Percentiles rank a stretch among this genome's conserved stretches.
phyloP scores from a whole-genome alignment of 2,329 filamentous ascomycete genomes.

The Lecanosticta acicola region DNA sequence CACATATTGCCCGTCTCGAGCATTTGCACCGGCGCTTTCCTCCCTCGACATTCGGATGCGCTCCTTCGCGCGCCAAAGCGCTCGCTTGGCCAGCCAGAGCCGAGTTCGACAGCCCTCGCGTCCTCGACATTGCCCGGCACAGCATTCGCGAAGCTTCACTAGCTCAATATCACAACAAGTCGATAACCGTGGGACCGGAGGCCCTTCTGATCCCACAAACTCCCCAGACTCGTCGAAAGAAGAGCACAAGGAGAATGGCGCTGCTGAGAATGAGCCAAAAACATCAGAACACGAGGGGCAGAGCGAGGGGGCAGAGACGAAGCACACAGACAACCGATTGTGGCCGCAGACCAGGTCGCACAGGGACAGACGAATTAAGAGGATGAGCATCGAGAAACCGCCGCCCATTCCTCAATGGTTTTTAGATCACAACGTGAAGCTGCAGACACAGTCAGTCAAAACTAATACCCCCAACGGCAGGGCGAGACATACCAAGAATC shows the following conservation, averaged over 20 bases:
- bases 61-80: constrained; percentile 29
- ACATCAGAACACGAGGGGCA: neutral
- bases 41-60: constrained; percentile 21
- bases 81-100: constrained; percentile 25
- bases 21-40: neutral
- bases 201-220: constrained; percentile 16
- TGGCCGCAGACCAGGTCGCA: constrained; percentile 6
- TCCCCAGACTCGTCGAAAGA: constrained; percentile 7
- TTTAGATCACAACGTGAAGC: constrained; percentile 32
- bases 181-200: constrained; percentile 18
- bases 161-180: constrained; percentile 12
- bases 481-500: constrained; percentile 15
- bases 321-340: constrained; percentile 2
- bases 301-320: constrained; percentile 9
- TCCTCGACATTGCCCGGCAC: constrained; percentile 7
- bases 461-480: constrained; percentile 9
- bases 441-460: constrained; percentile 12
- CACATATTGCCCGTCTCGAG: too few species aligned
- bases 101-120: constrained; percentile 19
- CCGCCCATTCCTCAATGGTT: constrained; percentile 37
- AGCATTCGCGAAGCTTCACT: constrained; percentile 23
- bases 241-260: neutral
- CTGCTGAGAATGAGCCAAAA: neutral
- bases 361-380: constrained; percentile 2
- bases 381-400: constrained; percentile 18